Evolutionary conservation across 2,329 filamentous ascomycete species (phyloP), one percentile per base, ranked within the genome.

Genomic region (Cadophora gregata): DNA sequence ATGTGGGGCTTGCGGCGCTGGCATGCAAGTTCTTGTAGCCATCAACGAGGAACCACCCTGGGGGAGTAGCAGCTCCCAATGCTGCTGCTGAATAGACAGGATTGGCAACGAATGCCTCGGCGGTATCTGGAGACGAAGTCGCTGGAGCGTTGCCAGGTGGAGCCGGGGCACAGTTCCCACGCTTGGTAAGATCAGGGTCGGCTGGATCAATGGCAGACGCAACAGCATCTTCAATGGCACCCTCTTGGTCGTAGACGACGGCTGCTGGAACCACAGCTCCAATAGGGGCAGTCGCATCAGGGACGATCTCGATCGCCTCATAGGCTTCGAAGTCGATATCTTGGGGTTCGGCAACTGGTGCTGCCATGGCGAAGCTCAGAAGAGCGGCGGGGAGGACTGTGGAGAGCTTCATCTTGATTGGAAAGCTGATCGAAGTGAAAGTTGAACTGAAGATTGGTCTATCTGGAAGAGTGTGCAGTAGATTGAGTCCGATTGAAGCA

Each of bases 61-160:
- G 50, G 1, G 78, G 78, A 3, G 73, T 71, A 1, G 65, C 31
- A 8, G 77, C 77, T 51, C 51, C 62, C 8, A 16, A 64, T 0
- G 78, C 74, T 6, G 67, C 62, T 1, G 29, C 42, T 10, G 70
- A 61, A 33, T 78, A 74, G 10, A 63, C 64, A 4, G 61, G 2
- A 53, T 71, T 69, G 12, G 62, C 65, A 9, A 75, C 61, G 69
- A 81, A 80, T 7, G 70, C 74, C 33, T 59, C 67, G 21, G 69
- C 70, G 5, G 76, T 79, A 64, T 81, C 79, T 6, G 77, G 77
- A 33, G 58, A 45, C 6, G 76, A 42, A 19, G 38, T 71, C 3
- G 70, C 62, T 25, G 77, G 77, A n/a, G 76, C 77, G n/a, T 70
- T 65, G 2, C 78, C 78, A 9, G 50, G 50, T 6, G 73, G 67